Base-by-base conservation (phyloP, 2,329 filamentous ascomycete species). In the Alternaria gansuensis region DNA sequence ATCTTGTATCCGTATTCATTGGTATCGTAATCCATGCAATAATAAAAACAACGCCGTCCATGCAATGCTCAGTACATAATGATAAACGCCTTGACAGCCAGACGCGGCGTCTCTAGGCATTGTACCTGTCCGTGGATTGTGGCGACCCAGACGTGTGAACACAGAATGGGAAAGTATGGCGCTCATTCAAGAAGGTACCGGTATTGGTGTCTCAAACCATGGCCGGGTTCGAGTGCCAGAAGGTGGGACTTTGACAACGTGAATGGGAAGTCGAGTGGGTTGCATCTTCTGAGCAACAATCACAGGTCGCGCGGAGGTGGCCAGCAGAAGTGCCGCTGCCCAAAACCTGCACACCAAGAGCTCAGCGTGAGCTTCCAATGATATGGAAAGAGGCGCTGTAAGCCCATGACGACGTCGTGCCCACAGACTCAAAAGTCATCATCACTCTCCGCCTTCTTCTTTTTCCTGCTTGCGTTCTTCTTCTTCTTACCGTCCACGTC, bases 401-500 rank as follows among this genome's bases (percentile, higher is more conserved):
- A 14, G 48, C 10, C 34, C 33, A 33, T 29, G 2, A 36, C 13
- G 21, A 24, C 6, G n/a, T 33, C 11, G 10, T 21, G 51, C 11
- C 11, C 33, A n/a, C 33, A 5, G 5, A 37, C 51, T 73, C 66
- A 77, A 49, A 73, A 74, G 44, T 77, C 74, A 26, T 77, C 75
- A 31, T 77, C 75, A 40, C 77, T 75, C 34, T 77, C 75, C 2
- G 68, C 64, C 66, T 77, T 78, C 66, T 76, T 77, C 69, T 74
- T 78, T 59, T 69, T 76, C 60, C 75, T 65, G 33, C 70, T 71
- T 6, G 70, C 54, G 4, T 66, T 51, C 71, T 82, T 83, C 67
- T 77, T 80, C 72, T 81, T 82, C 59, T 80, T 78, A 65, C 69
- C 69, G 71, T 72, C 81, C 75, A 64, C 80, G 10, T 75, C 75